Evolutionary conservation across 1,284 basidiomycete genomes (phyloP).

Genomic region (Entoloma clypeatum): DNA sequence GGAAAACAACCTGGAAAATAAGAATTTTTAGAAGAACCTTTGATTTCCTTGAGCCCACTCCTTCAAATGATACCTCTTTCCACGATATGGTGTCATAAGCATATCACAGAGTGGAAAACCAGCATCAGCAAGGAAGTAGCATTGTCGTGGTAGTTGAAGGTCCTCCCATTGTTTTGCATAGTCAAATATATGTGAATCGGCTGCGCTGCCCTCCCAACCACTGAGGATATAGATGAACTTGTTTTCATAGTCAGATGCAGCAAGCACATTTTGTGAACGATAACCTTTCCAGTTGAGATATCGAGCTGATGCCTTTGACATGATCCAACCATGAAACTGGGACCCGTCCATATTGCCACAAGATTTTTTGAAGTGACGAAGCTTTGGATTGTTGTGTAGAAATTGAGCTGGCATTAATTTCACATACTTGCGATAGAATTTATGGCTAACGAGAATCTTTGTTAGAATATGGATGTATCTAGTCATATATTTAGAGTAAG

Average conservation of each 20-base stretch:
- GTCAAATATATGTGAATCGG: slow-evolving; percentile 25
- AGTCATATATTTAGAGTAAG: too few relatives aligned
- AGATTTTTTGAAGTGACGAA: slow-evolving; percentile 16
- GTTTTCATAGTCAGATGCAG: slow-evolving; percentile 25
- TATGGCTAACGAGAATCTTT: too few relatives aligned
- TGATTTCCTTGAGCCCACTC: slow-evolving; percentile 28
- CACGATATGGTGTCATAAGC: slow-evolving; percentile 31
- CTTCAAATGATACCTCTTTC: slow-evolving; percentile 32
- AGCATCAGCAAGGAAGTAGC: slow-evolving; percentile 29
- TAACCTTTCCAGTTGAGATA: slow-evolving; percentile 26
- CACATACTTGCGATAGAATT: too few relatives aligned
- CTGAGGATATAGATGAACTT: slow-evolving; percentile 27
- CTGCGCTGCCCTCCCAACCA: slow-evolving; percentile 32
- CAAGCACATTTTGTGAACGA: slow-evolving; percentile 29
- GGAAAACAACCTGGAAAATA: too few relatives aligned
- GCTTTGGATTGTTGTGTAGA: slow-evolving; percentile 15
- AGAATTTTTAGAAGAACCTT: slow-evolving; percentile 20
- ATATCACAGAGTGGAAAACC: slow-evolving; percentile 29
- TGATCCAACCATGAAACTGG: slow-evolving; percentile 21
- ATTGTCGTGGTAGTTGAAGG: slow-evolving; percentile 12
- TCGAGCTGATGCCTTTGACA: slow-evolving; percentile 9
- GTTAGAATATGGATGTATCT: too few relatives aligned
- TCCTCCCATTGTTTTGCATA: slow-evolving; percentile 19
- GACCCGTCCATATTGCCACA: slow-evolving; percentile 19
- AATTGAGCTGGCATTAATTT: background rate